Evolutionary conservation across 805 yeast genomes (phyloP).

Genomic region (Starmerella potacharoeniae): DNA sequence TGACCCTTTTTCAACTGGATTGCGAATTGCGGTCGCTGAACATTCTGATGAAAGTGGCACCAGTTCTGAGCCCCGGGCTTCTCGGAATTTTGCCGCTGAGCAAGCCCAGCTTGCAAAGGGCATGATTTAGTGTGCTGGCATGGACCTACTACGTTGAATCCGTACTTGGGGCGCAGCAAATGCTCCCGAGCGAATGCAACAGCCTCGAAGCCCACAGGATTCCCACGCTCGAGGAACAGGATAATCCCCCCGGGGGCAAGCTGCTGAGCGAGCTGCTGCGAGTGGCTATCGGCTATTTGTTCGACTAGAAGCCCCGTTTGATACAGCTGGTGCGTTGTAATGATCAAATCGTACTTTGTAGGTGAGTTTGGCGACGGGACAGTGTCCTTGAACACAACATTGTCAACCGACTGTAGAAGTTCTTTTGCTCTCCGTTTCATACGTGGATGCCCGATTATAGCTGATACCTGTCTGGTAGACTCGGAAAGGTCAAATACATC

Average conservation of each 20-base stretch:
- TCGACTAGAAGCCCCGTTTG: slow-evolving; percentile 53
- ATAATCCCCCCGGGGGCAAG: slow-evolving; percentile 71
- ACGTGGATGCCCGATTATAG: slow-evolving; percentile 54
- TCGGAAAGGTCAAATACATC: slow-evolving; percentile 52
- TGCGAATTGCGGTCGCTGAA: slow-evolving; percentile 68
- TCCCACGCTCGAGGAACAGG: slow-evolving; percentile 77
- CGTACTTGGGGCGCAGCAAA: slow-evolving; percentile 66
- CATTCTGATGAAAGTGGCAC: slow-evolving; percentile 62
- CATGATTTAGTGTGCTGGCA: slow-evolving; percentile 81
- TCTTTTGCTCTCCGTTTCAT: slow-evolving; percentile 77
- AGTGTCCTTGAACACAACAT: slow-evolving; percentile 45
- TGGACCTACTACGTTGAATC: slow-evolving; percentile 60
- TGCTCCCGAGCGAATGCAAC: slow-evolving; percentile 84
- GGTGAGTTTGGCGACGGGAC: slow-evolving; percentile 35
- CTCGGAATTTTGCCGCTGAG: slow-evolving; percentile 28
- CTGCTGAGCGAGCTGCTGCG: slow-evolving; percentile 47
- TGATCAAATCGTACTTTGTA: slow-evolving; percentile 64
- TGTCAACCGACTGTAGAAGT: slow-evolving; percentile 41
- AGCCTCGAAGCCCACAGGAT: slow-evolving; percentile 76
- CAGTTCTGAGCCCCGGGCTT: slow-evolving; percentile 54
- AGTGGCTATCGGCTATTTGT: slow-evolving; percentile 54
- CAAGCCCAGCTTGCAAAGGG: slow-evolving; percentile 72
- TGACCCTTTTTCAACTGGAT: slow-evolving; percentile 78
- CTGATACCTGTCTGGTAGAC: slow-evolving; percentile 47
- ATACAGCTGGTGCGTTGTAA: slow-evolving; percentile 69